A percentile compares a stretch with the other conserved stretches of the same genome.
phyloP scores from a whole-genome alignment of 2,329 filamentous ascomycete genomes.

The Xylariaceae sp. region DNA sequence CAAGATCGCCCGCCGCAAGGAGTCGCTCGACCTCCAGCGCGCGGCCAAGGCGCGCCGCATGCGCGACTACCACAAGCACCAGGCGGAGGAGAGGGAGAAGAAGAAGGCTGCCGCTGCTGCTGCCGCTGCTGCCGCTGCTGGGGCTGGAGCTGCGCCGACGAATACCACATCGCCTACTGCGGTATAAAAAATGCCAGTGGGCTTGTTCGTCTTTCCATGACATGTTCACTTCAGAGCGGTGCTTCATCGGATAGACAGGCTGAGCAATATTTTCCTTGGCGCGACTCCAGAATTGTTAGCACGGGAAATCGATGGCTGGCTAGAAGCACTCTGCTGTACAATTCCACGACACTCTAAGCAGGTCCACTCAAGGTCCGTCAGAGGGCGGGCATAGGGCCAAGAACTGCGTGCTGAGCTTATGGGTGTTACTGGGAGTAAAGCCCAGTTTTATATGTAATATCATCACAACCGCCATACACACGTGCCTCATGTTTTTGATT shows the following conservation, averaged over 20 bases:
- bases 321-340: too few relatives aligned
- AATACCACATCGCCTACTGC: not conserved
- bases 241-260: too few relatives aligned
- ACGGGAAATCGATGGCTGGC: too few relatives aligned
- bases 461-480: slow-evolving; percentile 5
- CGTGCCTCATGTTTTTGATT: too few relatives aligned
- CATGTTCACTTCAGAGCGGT: not conserved
- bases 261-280: too few relatives aligned
- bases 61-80: slow-evolving; percentile 20
- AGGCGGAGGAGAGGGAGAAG: slow-evolving; percentile 7
- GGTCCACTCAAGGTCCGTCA: too few relatives aligned
- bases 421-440: too few relatives aligned
- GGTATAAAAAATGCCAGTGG: slow-evolving; percentile 1
- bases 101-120: too few relatives aligned
- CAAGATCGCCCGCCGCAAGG: slow-evolving; percentile 28
- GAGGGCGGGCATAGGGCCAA: too few relatives aligned
- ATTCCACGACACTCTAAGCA: too few relatives aligned
- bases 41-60: slow-evolving; percentile 20
- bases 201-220: not conserved
- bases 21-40: slow-evolving; percentile 25
- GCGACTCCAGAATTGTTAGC: too few relatives aligned
- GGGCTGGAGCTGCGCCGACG: not conserved
- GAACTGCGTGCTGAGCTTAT: too few relatives aligned
- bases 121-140: not conserved
- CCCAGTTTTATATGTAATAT: slow-evolving; percentile 8